These are phyloP conservation scores for Pholiota conissans DNA, from an alignment of 768 basidiomycete species.

Conservation along the genomic window DNA sequence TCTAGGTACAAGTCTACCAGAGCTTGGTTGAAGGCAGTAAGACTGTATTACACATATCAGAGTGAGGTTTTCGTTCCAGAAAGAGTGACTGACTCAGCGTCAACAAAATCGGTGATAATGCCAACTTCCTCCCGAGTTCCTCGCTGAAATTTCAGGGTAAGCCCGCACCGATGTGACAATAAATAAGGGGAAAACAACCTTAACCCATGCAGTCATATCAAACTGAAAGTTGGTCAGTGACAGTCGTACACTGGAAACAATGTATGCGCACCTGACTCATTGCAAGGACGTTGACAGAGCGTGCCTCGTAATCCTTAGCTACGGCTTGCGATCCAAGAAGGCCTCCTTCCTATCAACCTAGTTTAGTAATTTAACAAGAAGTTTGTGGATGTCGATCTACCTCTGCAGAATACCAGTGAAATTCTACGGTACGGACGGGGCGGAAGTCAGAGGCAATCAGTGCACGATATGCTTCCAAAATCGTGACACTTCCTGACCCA, in stretches of 20 bases:
- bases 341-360: conserved; percentile 64
- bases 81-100: conserved; percentile 45
- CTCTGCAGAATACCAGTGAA: conserved; percentile 86
- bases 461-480: conserved; percentile 74
- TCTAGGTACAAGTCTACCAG: conserved; percentile 78
- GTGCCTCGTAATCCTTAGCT: conserved; percentile 68
- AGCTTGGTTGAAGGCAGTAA: conserved; percentile 79
- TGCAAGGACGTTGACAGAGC: conserved; percentile 66
- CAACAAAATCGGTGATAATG: conserved; percentile 82
- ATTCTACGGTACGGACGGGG: conserved; percentile 68
- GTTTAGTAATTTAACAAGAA: conserved; percentile 10
- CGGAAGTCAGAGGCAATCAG: conserved; percentile 68
- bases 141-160: conserved; percentile 33
- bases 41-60: conserved; percentile 37
- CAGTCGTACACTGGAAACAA: conserved; percentile 9
- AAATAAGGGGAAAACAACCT: conserved; percentile 44
- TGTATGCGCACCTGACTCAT: conserved; percentile 70
- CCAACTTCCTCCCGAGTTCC: conserved; percentile 80
- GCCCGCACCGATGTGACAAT: background rate
- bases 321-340: conserved; percentile 90
- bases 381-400: conserved; percentile 31
- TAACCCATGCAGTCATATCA: conserved; percentile 96
- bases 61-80: conserved; percentile 10
- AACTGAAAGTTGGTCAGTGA: conserved; percentile 47
- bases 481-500: conserved; percentile 78